Percentiles rank a stretch among this genome's conserved stretches.
Conservation (phyloP, 2,329 filamentous ascomycete genomes). For the Penicillium glabrum region DNA sequence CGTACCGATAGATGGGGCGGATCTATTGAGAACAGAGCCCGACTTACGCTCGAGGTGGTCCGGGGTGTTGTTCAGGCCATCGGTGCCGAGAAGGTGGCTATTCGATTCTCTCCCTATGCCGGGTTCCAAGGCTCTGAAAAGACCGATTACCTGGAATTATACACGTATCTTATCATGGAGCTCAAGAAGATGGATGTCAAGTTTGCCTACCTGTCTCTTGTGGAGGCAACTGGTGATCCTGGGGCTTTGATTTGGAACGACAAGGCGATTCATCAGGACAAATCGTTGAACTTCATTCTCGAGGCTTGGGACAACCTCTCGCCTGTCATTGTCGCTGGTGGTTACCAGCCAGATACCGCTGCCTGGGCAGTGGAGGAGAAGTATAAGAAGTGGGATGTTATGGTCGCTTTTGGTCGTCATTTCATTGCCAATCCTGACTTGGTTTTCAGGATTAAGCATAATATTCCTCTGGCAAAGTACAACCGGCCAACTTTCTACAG, state of each 20-base stretch:
- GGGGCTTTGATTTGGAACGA: slow-evolving; percentile 3
- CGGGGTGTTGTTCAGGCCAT: slow-evolving; percentile 38
- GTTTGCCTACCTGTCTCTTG: slow-evolving; percentile 60
- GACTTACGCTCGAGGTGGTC: slow-evolving; percentile 54
- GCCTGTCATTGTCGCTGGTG: slow-evolving; percentile 40
- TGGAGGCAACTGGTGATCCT: slow-evolving; percentile 52
- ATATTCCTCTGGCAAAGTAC: slow-evolving; percentile 15
- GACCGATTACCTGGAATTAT: slow-evolving; percentile 61
- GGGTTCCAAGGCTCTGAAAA: slow-evolving; percentile 51
- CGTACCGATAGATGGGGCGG: slow-evolving; percentile 52
- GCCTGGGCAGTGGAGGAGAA: slow-evolving; percentile 31
- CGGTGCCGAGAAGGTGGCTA: slow-evolving; percentile 42
- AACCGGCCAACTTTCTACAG: slow-evolving; percentile 19
- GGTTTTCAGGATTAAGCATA: slow-evolving; percentile 15
- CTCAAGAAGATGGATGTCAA: slow-evolving; percentile 47
- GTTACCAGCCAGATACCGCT: slow-evolving; percentile 40
- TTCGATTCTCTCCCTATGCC: slow-evolving; percentile 43
- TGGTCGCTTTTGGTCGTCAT: slow-evolving; percentile 35
- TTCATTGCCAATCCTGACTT: slow-evolving; percentile 28
- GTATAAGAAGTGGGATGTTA: slow-evolving; percentile 23
- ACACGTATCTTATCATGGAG: slow-evolving; percentile 53
- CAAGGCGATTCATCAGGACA: neutral
- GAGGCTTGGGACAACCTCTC: slow-evolving; percentile 42
- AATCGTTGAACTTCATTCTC: slow-evolving; percentile 42
- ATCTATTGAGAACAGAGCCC: slow-evolving; percentile 49